These are phyloP conservation scores for Alternaria sp. DNA, from an alignment of 2,329 filamentous ascomycete species.

Conservation along the genomic window DNA sequence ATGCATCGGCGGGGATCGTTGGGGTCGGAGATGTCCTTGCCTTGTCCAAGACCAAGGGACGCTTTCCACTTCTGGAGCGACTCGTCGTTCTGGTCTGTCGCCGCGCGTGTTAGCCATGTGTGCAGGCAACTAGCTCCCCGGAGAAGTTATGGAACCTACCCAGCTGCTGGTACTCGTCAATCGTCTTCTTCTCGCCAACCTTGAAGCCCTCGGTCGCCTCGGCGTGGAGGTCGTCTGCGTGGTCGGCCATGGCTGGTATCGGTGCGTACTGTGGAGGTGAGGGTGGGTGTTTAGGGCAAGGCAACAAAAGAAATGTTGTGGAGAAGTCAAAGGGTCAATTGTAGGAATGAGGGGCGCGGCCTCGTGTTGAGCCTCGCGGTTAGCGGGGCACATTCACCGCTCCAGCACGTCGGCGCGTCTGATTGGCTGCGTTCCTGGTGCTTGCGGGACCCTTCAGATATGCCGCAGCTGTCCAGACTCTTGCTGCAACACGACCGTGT, in stretches of 20 bases:
- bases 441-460: slow-evolving; percentile 12
- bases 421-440: slow-evolving; percentile 28
- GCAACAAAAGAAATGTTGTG: slow-evolving; percentile 12
- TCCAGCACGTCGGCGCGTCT: slow-evolving; percentile 7
- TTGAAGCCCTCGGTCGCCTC: slow-evolving; percentile 96
- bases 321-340: slow-evolving; percentile 16
- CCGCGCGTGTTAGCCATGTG: slow-evolving; percentile 11
- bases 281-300: neutral
- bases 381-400: slow-evolving; percentile 37
- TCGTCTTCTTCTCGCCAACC: slow-evolving; percentile 97
- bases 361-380: slow-evolving; percentile 26
- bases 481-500: slow-evolving; percentile 6
- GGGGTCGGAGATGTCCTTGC: slow-evolving; percentile 57
- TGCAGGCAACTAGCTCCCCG: neutral
- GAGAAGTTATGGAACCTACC: slow-evolving; percentile 64
- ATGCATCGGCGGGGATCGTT: slow-evolving; percentile 89
- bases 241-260: slow-evolving; percentile 39
- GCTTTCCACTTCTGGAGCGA: slow-evolving; percentile 97
- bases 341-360: slow-evolving; percentile 19
- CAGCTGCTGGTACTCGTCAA: slow-evolving; percentile 92
- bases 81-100: slow-evolving; percentile 75
- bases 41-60: slow-evolving; percentile 82
- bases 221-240: slow-evolving; percentile 80
- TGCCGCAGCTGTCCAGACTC: slow-evolving; percentile 11
- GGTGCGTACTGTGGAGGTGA: neutral